Base-by-base conservation (phyloP, 2,329 filamentous ascomycete species). In the Neonectria hederae region DNA sequence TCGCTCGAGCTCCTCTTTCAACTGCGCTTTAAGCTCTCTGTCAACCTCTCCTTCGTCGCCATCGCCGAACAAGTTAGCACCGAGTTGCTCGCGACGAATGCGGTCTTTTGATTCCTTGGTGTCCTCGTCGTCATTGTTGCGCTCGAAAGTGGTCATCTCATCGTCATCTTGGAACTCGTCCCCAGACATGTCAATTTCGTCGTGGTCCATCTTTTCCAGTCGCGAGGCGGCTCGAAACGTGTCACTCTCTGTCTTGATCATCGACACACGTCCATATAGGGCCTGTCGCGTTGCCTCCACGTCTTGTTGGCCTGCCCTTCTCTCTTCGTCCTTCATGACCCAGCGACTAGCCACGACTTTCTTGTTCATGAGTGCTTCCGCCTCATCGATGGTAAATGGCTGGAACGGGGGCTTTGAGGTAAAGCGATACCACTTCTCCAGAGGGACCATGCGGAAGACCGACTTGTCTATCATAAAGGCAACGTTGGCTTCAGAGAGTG, bases 401-500 rank as follows among this genome's bases (percentile, higher is more conserved):
- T 91, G 90, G 75, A 96, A 95, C 11, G 90, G 87, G 59, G 93
- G 92, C 76, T 95, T 95, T 46, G 90, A 86, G 4, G 87, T 90
- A 76, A 97, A 97, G 60, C 89, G 92, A 81, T 99, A 99, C 90
- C 92, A 97, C 75, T 97, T 97, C 79, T 99, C 95, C 19, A 98
- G 81, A 0, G 97, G 97, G 3, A 97, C 85, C 89, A 98, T 92
- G 63, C 90, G 89, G 76, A 97, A 96, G 53, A 86, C 88, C 2
- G 84, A 84, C 10, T 88, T 86, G 40, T 89, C 86, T 35, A 93
- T 90, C 46, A 93, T 86, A 42, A 95, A 86, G 58, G 97, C 90
- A 69, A 97, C 90, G 54, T 94, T 92, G 55, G 92, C 90, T 72
- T 95, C 90, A 0, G 95, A 97, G 40, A 98, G 85, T 19, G 94